Evolutionary conservation across 768 basidiomycete species (phyloP).

Genomic region (Pleurotus platypus): DNA sequence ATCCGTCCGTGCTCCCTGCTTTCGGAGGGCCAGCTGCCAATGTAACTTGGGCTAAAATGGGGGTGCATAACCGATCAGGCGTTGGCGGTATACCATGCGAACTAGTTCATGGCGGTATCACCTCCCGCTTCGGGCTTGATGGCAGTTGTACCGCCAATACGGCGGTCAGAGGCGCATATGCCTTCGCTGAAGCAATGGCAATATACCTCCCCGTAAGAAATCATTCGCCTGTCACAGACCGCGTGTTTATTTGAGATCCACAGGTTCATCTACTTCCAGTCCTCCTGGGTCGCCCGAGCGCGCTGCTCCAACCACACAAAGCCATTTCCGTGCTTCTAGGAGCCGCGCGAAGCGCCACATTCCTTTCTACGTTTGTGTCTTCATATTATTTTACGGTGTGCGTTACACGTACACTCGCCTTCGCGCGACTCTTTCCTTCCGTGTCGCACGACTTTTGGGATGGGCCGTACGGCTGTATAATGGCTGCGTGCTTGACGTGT

Average conservation of each 20-base stretch:
- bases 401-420: slow-evolving; percentile 58
- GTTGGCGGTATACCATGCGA: slow-evolving; percentile 78
- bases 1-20: slow-evolving; percentile 56
- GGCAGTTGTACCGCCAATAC: slow-evolving; percentile 62
- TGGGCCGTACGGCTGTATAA: slow-evolving; percentile 64
- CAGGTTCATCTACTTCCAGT: slow-evolving; percentile 72
- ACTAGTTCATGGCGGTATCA: slow-evolving; percentile 61
- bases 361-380: slow-evolving; percentile 69
- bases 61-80: slow-evolving; percentile 45
- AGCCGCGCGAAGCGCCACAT: slow-evolving; percentile 62
- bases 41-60: slow-evolving; percentile 51
- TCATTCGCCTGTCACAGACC: neutral
- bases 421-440: slow-evolving; percentile 60
- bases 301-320: slow-evolving; percentile 41
- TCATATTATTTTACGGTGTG: slow-evolving; percentile 73
- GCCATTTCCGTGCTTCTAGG: slow-evolving; percentile 41
- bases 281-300: slow-evolving; percentile 54
- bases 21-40: slow-evolving; percentile 55
- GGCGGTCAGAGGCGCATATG: slow-evolving; percentile 45
- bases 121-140: slow-evolving; percentile 36
- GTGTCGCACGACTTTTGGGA: slow-evolving; percentile 81
- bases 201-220: slow-evolving; percentile 70
- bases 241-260: slow-evolving; percentile 1
- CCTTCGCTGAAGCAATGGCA: slow-evolving; percentile 58
- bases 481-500: slow-evolving; percentile 66